Evolutionary conservation across 148 eudicot species (phyloP).

Genomic region (Camellia lanceoleosa): DNA sequence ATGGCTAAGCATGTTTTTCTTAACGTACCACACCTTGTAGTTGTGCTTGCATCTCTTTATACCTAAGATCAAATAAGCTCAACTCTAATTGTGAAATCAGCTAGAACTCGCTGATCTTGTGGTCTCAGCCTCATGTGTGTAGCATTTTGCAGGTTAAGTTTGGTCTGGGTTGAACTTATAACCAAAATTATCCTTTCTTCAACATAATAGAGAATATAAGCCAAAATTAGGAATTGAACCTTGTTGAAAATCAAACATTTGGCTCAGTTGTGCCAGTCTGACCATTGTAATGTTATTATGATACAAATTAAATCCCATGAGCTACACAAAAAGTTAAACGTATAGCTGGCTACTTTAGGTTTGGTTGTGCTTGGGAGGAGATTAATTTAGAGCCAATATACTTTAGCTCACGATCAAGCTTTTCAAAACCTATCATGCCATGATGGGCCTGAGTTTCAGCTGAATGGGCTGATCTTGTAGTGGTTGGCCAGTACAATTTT

Average conservation of each 20-base stretch:
- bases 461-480: constrained; percentile 5
- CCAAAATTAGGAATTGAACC: not conserved
- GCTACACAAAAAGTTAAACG: not conserved
- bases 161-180: too few species aligned
- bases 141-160: too few species aligned
- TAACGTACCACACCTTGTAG: too few species aligned
- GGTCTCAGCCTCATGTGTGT: too few species aligned
- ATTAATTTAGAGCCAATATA: not conserved
- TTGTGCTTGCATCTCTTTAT: too few species aligned
- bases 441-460: not conserved
- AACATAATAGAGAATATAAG: not conserved
- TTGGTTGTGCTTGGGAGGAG: not conserved
- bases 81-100: too few species aligned
- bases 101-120: too few species aligned
- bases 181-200: not conserved
- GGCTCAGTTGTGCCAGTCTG: not conserved
- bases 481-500: not conserved
- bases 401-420: not conserved
- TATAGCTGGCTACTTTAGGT: not conserved
- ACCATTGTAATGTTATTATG: not conserved
- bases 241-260: not conserved
- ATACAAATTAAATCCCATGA: not conserved
- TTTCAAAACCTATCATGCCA: not conserved
- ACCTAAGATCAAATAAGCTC: too few species aligned
- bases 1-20: too few species aligned